Evolutionary conservation across 2,329 filamentous ascomycete genomes (phyloP).

Genomic region (Hymenoscyphus scutula): DNA sequence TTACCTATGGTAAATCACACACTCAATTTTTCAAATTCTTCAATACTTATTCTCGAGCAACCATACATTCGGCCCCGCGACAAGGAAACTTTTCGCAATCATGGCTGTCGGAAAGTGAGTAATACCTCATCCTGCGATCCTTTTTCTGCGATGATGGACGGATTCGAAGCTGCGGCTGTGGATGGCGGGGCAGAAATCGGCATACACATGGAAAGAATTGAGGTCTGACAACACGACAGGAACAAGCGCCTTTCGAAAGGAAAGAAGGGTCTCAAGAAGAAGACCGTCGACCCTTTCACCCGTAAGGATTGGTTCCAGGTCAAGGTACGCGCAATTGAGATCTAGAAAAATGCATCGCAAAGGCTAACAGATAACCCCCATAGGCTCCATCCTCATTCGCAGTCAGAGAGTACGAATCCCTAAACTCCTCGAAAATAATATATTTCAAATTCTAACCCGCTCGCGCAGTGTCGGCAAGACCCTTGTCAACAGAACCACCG

Average conservation of each 20-base stretch:
- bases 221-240: slow-evolving; percentile 49
- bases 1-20: not conserved
- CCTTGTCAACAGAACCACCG: slow-evolving; percentile 97
- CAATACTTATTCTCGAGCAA: slow-evolving; percentile 16
- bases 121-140: slow-evolving; percentile 16
- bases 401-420: slow-evolving; percentile 74
- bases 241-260: slow-evolving; percentile 99
- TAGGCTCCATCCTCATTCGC: slow-evolving; percentile 94
- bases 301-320: slow-evolving; percentile 99
- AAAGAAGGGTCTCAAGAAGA: slow-evolving; percentile 99
- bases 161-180: slow-evolving; percentile 9
- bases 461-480: slow-evolving; percentile 92
- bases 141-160: slow-evolving; percentile 11
- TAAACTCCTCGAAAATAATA: slow-evolving; percentile 15
- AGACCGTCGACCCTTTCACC: slow-evolving; percentile 93
- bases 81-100: slow-evolving; percentile 53
- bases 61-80: slow-evolving; percentile 30
- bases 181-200: slow-evolving; percentile 24
- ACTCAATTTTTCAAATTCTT: not conserved
- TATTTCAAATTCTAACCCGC: slow-evolving; percentile 35
- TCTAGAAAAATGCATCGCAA: slow-evolving; percentile 5
- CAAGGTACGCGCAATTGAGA: slow-evolving; percentile 60
- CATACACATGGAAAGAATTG: slow-evolving; percentile 11
- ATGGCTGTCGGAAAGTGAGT: slow-evolving; percentile 82
- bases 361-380: slow-evolving; percentile 32